These are phyloP conservation scores for Flaveria brownii DNA, from an alignment of 129 eudicot genomes.

Conservation along the genomic window DNA sequence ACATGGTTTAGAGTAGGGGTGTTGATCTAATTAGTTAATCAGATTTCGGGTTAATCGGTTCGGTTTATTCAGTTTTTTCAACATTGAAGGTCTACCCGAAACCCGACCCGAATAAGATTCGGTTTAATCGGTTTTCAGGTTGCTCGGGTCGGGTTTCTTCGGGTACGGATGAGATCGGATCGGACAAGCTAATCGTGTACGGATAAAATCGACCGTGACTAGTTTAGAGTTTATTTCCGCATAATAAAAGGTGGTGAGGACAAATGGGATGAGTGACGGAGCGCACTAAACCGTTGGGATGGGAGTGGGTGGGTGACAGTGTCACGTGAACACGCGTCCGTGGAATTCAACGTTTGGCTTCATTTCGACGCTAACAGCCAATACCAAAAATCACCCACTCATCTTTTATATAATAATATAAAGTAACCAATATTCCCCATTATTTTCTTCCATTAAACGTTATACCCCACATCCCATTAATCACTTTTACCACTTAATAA, in stretches of 20 bases:
- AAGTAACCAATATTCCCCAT: not conserved
- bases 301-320: slow-evolving; percentile 34
- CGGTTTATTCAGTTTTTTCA: too few relatives aligned
- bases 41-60: too few relatives aligned
- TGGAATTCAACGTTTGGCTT: slow-evolving; percentile 29
- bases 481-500: not conserved
- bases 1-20: too few relatives aligned
- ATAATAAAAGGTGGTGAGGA: not conserved
- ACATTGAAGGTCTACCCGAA: too few relatives aligned
- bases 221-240: too few relatives aligned
- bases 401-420: not conserved
- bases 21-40: too few relatives aligned
- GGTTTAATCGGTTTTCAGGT: too few relatives aligned
- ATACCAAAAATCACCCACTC: not conserved
- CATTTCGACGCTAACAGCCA: slow-evolving; percentile 31
- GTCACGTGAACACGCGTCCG: slow-evolving; percentile 28
- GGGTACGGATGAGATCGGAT: too few relatives aligned
- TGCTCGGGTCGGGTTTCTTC: too few relatives aligned
- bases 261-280: not conserved
- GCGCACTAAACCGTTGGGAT: slow-evolving; percentile 25
- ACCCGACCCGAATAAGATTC: too few relatives aligned
- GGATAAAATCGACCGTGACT: too few relatives aligned
- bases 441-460: not conserved
- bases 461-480: slow-evolving; percentile 19
- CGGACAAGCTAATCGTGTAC: too few relatives aligned